phyloP scores from a whole-genome alignment of 2,329 filamentous ascomycete genomes.

The Epichloe uncinata region DNA sequence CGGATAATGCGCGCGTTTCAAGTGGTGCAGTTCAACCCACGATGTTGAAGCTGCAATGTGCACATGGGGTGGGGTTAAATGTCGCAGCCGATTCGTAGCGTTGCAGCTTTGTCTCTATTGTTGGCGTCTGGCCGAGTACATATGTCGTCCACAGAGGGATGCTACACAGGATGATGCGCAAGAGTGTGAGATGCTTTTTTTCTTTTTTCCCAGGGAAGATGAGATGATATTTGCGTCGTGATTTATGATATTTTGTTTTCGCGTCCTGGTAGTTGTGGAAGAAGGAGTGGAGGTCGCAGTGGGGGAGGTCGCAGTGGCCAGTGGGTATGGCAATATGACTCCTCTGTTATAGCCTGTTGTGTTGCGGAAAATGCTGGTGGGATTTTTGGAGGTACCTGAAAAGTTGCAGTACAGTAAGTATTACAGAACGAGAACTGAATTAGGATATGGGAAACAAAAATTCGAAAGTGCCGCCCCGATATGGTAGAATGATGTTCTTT shows the following conservation, averaged over 20 bases:
- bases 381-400: no score
- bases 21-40: background rate
- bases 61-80: background rate
- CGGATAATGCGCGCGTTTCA: slow-evolving; percentile 5
- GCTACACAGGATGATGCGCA: background rate
- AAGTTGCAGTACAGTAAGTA: no score
- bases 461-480: no score
- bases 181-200: no score
- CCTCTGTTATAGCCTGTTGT: no score
- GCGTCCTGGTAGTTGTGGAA: background rate
- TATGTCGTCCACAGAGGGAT: background rate
- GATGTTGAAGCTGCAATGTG: background rate
- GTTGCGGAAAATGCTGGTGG: no score
- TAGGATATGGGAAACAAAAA: no score
- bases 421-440: no score
- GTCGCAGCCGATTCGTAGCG: slow-evolving; percentile 1
- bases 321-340: no score
- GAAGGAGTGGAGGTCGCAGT: background rate
- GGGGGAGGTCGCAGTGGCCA: no score
- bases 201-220: no score
- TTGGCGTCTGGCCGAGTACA: background rate
- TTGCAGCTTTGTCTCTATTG: background rate
- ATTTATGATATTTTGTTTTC: background rate
- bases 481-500: no score
- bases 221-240: background rate